Conservation (phyloP, 2,329 filamentous ascomycete species). For the Lizonia empirigonia region DNA sequence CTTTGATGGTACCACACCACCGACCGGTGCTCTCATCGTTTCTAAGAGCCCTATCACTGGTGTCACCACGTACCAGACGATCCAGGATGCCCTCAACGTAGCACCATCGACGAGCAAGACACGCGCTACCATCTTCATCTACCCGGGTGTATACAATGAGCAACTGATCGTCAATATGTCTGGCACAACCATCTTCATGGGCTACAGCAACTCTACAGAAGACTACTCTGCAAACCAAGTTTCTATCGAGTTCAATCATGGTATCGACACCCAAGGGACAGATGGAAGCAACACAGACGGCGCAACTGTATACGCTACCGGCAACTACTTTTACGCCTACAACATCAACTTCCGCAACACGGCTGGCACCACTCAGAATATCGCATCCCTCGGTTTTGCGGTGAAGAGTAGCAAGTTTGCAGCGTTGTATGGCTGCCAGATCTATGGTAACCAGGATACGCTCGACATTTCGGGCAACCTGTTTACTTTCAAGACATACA, state of each 20-base stretch:
- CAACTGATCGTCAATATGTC: constrained; percentile 48
- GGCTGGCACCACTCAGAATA: constrained; percentile 46
- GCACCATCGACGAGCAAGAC: constrained; percentile 45
- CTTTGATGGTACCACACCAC: constrained; percentile 43
- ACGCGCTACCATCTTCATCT: constrained; percentile 50
- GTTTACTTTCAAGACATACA: constrained; percentile 50
- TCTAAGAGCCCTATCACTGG: constrained; percentile 46
- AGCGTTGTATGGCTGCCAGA: constrained; percentile 46
- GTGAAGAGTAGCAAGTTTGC: constrained; percentile 52
- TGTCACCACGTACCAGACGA: constrained; percentile 45
- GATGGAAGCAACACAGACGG: constrained; percentile 47
- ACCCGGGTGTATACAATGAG: constrained; percentile 50
- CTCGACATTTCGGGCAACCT: constrained; percentile 47
- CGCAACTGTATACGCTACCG: constrained; percentile 50
- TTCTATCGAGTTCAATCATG: constrained; percentile 43
- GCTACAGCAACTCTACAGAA: constrained; percentile 45
- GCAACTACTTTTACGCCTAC: constrained; percentile 49
- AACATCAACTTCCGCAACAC: constrained; percentile 52
- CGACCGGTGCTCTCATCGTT: constrained; percentile 47
- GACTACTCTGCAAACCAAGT: constrained; percentile 49
- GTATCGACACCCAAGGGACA: constrained; percentile 47
- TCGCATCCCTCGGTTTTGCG: constrained; percentile 50
- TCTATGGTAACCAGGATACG: constrained; percentile 49
- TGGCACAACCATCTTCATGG: constrained; percentile 49
- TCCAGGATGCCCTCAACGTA: constrained; percentile 47